Evolutionary conservation across 352 stramenopile genomes (phyloP).

Genomic region (Phytophthora meadii): DNA sequence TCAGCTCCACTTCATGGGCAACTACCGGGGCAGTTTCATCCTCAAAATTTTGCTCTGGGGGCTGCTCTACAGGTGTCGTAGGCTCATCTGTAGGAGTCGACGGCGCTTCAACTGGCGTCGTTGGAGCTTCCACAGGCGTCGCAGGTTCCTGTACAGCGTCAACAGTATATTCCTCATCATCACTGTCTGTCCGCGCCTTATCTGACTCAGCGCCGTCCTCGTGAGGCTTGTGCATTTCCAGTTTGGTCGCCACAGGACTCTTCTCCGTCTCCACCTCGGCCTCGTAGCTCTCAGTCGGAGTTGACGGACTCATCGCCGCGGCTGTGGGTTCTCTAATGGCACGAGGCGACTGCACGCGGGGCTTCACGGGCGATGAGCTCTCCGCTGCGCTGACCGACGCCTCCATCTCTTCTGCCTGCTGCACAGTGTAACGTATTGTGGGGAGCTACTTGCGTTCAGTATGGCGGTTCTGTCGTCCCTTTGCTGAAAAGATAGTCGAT

Average conservation of each 20-base stretch:
- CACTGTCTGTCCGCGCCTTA: constrained; percentile 38
- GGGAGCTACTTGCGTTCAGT: constrained; percentile 27
- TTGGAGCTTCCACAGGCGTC: constrained; percentile 11
- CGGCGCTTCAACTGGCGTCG: constrained; percentile 4
- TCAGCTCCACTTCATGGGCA: constrained; percentile 2
- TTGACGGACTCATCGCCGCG: constrained; percentile 5
- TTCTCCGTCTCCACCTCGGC: constrained; percentile 40
- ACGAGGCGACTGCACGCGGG: constrained; percentile 8
- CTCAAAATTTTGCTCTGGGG: constrained; percentile 19
- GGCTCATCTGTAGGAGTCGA: constrained; percentile 11
- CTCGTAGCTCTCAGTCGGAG: constrained; percentile 19
- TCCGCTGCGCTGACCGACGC: constrained; percentile 11
- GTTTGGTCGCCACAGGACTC: constrained; percentile 17
- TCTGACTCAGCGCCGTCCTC: constrained; percentile 41
- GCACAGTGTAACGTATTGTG: constrained; percentile 31
- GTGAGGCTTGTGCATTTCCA: constrained; percentile 22
- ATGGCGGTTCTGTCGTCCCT: constrained; percentile 18
- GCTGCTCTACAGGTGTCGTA: constrained; percentile 18
- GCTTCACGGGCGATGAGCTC: constrained; percentile 15
- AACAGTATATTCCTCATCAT: constrained; percentile 34
- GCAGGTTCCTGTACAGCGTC: neutral
- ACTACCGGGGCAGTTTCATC: constrained; percentile 12
- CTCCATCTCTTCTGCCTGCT: constrained; percentile 34
- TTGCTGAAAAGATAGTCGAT: constrained; percentile 27
- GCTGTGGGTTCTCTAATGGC: neutral